phyloP scores from a whole-genome alignment of 257 asterid species.

The Linaria vulgaris region DNA sequence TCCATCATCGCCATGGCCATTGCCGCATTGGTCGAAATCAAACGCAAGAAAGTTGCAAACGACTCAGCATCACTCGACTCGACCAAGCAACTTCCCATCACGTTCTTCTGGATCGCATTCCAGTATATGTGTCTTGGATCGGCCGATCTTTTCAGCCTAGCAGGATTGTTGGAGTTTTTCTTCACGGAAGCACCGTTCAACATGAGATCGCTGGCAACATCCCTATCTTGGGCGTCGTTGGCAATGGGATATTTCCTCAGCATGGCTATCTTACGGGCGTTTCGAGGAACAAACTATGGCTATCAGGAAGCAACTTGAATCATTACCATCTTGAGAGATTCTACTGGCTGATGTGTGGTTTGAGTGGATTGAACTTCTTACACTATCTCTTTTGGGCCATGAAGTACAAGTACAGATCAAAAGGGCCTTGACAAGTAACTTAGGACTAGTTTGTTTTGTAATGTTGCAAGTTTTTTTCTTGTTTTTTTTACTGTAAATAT shows the following conservation, averaged over 20 bases:
- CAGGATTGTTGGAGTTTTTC: slow-evolving; percentile 86
- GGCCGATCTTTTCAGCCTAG: slow-evolving; percentile 85
- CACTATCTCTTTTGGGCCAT: too few relatives aligned
- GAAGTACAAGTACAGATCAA: too few relatives aligned
- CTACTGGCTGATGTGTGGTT: too few relatives aligned
- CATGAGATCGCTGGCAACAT: slow-evolving; percentile 86
- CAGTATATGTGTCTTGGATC: slow-evolving; percentile 87
- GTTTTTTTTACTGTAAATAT: slow-evolving; percentile 40
- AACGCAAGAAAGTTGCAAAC: slow-evolving; percentile 56
- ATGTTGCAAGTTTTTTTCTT: neutral
- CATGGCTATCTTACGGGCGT: slow-evolving; percentile 55
- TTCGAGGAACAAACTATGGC: slow-evolving; percentile 57
- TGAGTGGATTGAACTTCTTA: too few relatives aligned
- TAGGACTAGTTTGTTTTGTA: neutral
- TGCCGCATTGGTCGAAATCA: slow-evolving; percentile 75
- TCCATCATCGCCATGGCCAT: slow-evolving; percentile 70
- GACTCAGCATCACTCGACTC: slow-evolving; percentile 37
- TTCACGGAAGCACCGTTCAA: slow-evolving; percentile 83
- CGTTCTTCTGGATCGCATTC: slow-evolving; percentile 82
- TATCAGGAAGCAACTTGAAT: slow-evolving; percentile 62
- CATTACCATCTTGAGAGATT: too few relatives aligned
- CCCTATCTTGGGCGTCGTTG: slow-evolving; percentile 81
- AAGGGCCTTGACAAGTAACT: slow-evolving; percentile 16
- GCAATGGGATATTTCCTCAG: slow-evolving; percentile 90
- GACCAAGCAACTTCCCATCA: slow-evolving; percentile 50